Conservation (phyloP, 2,329 filamentous ascomycete genomes). For the Pyrenochaeta sp. region DNA sequence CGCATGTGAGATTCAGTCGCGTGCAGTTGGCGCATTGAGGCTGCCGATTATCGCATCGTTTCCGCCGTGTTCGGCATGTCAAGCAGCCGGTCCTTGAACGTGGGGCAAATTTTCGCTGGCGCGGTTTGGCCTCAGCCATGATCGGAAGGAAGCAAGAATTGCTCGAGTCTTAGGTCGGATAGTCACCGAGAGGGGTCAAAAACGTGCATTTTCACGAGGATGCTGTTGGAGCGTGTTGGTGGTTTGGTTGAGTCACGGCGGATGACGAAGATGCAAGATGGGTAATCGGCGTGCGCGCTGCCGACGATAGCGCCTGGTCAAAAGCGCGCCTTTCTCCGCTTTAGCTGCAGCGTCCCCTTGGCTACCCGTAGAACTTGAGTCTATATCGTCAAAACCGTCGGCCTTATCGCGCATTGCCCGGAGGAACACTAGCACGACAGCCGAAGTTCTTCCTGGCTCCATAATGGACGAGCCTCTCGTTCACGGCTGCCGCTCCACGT, state of each 20-base stretch:
- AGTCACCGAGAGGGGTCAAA: constrained; percentile 18
- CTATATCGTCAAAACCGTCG: not conserved
- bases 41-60: constrained; percentile 46
- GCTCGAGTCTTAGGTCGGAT: constrained; percentile 11
- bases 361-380: too few relatives aligned
- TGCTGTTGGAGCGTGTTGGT: constrained; percentile 7
- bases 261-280: not conserved
- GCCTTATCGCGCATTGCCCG: not conserved
- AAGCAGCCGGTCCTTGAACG: constrained; percentile 48
- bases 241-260: constrained; percentile 16
- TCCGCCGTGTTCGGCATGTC: constrained; percentile 46
- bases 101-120: constrained; percentile 49
- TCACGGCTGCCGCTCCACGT: constrained; percentile 22
- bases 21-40: constrained; percentile 47
- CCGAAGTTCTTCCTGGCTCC: not conserved
- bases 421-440: not conserved
- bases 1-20: constrained; percentile 46
- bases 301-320: not conserved
- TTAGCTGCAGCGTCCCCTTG: not conserved
- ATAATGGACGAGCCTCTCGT: constrained; percentile 14
- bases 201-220: constrained; percentile 15
- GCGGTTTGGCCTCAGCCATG: constrained; percentile 44
- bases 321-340: not conserved
- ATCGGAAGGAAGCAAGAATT: constrained; percentile 14
- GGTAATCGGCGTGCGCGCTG: not conserved